Conservation (phyloP, 306 rosid genomes). For the Prunus mira region DNA sequence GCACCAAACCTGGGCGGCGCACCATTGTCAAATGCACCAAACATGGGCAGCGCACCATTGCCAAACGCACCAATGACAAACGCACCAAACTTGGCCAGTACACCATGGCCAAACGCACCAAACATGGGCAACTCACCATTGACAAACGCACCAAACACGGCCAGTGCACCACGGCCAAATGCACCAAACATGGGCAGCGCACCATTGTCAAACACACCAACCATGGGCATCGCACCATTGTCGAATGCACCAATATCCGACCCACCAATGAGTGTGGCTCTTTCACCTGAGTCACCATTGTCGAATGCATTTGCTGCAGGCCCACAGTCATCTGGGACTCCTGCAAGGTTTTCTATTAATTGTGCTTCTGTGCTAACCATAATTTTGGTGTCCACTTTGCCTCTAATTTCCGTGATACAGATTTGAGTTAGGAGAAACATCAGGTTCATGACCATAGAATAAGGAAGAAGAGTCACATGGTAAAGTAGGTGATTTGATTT, state of each 20-base stretch:
- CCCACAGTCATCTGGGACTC: not conserved
- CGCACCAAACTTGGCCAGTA: not conserved
- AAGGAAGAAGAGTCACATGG: not conserved
- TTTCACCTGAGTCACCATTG: not conserved
- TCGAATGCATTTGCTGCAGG: not conserved
- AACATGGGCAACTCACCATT: no score
- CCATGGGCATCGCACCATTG: not conserved
- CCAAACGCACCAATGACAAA: no score
- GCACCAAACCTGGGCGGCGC: no score
- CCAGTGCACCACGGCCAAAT: not conserved
- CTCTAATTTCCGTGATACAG: not conserved
- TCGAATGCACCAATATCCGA: not conserved
- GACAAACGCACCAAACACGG: no score
- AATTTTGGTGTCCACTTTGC: not conserved
- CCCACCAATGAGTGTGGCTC: not conserved
- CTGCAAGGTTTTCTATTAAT: not conserved
- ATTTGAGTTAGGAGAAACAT: not conserved
- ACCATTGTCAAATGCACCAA: not conserved
- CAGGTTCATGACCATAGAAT: not conserved
- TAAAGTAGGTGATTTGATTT: not conserved
- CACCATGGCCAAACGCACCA: not conserved
- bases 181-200: not conserved
- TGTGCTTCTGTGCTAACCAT: not conserved
- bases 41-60: not conserved
- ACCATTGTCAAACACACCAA: not conserved